Conservation (phyloP, 1,284 basidiomycete species). For the Tilletia walkeri region DNA sequence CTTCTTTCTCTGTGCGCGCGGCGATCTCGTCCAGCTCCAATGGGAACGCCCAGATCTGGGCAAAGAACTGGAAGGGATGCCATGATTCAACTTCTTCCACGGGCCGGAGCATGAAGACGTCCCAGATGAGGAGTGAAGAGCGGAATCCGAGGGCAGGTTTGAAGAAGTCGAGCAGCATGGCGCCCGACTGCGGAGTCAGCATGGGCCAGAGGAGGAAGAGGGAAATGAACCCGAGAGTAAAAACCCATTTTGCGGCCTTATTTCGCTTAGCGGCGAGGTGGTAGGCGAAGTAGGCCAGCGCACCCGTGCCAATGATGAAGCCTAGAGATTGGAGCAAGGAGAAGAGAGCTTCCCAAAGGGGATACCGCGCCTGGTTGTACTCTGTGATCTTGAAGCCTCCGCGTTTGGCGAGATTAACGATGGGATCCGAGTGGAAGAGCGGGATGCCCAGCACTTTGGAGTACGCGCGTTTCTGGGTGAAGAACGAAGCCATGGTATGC, state of each 20-base stretch:
- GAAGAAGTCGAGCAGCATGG: conserved; percentile 51
- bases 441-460: neutral
- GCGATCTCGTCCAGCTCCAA: conserved; percentile 44
- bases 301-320: conserved; percentile 38
- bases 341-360: conserved; percentile 30
- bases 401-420: conserved; percentile 19
- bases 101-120: conserved; percentile 50
- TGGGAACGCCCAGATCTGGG: conserved; percentile 54
- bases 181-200: conserved; percentile 39
- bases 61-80: conserved; percentile 41
- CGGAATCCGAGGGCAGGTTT: conserved; percentile 52
- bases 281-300: conserved; percentile 44
- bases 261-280: conserved; percentile 37
- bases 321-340: conserved; percentile 32
- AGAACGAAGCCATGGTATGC: neutral
- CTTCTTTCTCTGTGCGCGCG: conserved; percentile 38
- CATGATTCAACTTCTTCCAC: conserved; percentile 44
- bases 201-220: conserved; percentile 43
- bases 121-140: conserved; percentile 48
- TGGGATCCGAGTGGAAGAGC: conserved; percentile 20
- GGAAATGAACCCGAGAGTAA: conserved; percentile 26
- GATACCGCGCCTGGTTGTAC: conserved; percentile 45
- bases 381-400: conserved; percentile 32
- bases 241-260: conserved; percentile 30
- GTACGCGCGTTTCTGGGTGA: neutral